Evolutionary conservation across 2,329 filamentous ascomycete genomes (phyloP).

Genomic region (Penicillium sp.): DNA sequence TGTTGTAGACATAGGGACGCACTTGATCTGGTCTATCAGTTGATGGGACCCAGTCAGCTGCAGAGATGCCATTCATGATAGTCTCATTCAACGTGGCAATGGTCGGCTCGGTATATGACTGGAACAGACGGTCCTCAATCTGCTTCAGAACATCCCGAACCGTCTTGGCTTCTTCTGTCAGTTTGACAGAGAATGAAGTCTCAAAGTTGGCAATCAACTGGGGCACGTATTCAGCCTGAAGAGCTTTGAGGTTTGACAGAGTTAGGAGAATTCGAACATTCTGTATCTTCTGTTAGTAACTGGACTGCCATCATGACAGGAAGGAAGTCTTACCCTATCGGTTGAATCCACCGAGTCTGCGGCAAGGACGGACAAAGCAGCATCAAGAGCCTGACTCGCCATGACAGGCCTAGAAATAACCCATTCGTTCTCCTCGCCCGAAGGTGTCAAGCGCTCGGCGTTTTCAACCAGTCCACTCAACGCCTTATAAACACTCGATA

Average conservation of each 20-base stretch:
- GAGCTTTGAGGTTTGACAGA: constrained; percentile 81
- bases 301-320: not conserved
- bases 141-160: constrained; percentile 87
- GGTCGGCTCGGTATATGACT: constrained; percentile 81
- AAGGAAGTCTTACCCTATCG: constrained; percentile 48
- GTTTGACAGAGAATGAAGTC: constrained; percentile 85
- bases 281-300: constrained; percentile 45
- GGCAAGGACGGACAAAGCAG: constrained; percentile 42
- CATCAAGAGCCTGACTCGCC: constrained; percentile 30
- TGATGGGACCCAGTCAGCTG: constrained; percentile 67
- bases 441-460: constrained; percentile 71
- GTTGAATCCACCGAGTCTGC: constrained; percentile 53
- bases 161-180: constrained; percentile 89
- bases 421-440: constrained; percentile 55
- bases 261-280: constrained; percentile 92
- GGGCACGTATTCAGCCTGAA: constrained; percentile 79
- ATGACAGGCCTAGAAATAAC: constrained; percentile 46
- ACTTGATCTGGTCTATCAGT: constrained; percentile 66
- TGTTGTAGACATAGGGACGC: constrained; percentile 83
- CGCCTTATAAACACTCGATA: constrained; percentile 89
- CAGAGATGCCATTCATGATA: constrained; percentile 69
- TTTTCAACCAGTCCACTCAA: constrained; percentile 96
- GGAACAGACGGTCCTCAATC: constrained; percentile 87
- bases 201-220: constrained; percentile 91
- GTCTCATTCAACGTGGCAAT: constrained; percentile 66